Evolutionary conservation across 2,329 filamentous ascomycete species (phyloP).

Genomic region (Lachnellula arida): DNA sequence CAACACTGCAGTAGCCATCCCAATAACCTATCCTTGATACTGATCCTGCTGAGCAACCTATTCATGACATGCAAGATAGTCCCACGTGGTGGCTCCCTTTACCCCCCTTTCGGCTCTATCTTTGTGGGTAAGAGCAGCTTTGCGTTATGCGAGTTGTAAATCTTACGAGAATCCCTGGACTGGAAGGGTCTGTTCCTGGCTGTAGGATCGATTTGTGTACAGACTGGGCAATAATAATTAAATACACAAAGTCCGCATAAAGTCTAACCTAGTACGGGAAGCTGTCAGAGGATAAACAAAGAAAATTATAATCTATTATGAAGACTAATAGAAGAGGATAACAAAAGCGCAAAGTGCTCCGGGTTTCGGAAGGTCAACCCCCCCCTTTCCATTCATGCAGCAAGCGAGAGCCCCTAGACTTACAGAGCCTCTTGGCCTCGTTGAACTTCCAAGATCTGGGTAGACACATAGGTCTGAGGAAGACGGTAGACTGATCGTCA

Average conservation of each 20-base stretch:
- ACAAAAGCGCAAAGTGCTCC: background rate
- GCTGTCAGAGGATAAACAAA: background rate
- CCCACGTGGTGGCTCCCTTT: background rate
- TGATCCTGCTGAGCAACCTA: background rate
- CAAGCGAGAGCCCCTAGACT: background rate
- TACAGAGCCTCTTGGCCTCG: too few species aligned
- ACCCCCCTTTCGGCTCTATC: background rate
- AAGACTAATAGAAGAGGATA: background rate
- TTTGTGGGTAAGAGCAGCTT: background rate
- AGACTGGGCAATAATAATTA: background rate
- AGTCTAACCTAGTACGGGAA: background rate
- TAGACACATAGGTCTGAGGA: too few species aligned
- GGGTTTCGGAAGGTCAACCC: background rate
- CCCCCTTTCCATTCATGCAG: background rate
- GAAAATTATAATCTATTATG: background rate
- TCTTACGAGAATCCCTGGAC: background rate
- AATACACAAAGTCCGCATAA: background rate
- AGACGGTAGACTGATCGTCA: too few species aligned
- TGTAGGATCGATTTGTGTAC: background rate
- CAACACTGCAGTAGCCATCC: background rate
- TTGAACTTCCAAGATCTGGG: too few species aligned
- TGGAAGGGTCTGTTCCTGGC: background rate
- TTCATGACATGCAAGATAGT: background rate
- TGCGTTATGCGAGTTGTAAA: background rate
- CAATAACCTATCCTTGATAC: background rate